phyloP scores from a whole-genome alignment of 176 grass and related monocot genomes.

The Phoenix dactylifera region DNA sequence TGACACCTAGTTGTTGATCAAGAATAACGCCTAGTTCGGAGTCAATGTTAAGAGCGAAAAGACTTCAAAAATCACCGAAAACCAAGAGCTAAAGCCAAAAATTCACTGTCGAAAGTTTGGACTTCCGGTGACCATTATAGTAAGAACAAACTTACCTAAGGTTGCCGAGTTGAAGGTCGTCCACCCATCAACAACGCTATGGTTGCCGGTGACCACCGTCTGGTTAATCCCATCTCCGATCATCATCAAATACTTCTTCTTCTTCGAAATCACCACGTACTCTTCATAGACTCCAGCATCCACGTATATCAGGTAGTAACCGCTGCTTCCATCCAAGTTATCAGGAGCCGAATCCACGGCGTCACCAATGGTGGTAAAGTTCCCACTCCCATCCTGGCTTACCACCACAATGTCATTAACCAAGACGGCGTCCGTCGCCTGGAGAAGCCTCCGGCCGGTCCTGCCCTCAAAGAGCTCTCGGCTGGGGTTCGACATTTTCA shows the following conservation, averaged over 20 bases:
- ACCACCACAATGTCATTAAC: constrained; percentile 44
- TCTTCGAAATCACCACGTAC: constrained; percentile 57
- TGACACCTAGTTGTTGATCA: too few species aligned
- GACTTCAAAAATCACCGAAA: too few species aligned
- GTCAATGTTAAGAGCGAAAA: too few species aligned
- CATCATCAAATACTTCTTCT: constrained; percentile 81
- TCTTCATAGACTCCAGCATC: constrained; percentile 67
- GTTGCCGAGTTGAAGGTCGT: constrained; percentile 87
- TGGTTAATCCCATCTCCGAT: constrained; percentile 61
- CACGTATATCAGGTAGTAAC: constrained; percentile 78
- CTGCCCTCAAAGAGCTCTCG: constrained; percentile 16
- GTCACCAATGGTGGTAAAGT: constrained; percentile 46
- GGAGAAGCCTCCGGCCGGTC: constrained; percentile 19
- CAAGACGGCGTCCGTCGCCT: constrained; percentile 22
- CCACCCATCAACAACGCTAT: constrained; percentile 51
- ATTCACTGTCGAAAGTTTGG: too few species aligned
- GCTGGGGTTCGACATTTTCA: constrained; percentile 24
- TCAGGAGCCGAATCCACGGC: constrained; percentile 55
- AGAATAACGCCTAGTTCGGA: too few species aligned
- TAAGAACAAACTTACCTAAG: constrained; percentile 38
- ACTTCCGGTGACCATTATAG: too few species aligned
- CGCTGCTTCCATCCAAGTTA: constrained; percentile 46
- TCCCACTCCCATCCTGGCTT: constrained; percentile 40
- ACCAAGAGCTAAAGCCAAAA: too few species aligned
- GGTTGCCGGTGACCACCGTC: constrained; percentile 72